Evolutionary conservation across 768 basidiomycete species (phyloP).

Genomic region (Collybia nuda): DNA sequence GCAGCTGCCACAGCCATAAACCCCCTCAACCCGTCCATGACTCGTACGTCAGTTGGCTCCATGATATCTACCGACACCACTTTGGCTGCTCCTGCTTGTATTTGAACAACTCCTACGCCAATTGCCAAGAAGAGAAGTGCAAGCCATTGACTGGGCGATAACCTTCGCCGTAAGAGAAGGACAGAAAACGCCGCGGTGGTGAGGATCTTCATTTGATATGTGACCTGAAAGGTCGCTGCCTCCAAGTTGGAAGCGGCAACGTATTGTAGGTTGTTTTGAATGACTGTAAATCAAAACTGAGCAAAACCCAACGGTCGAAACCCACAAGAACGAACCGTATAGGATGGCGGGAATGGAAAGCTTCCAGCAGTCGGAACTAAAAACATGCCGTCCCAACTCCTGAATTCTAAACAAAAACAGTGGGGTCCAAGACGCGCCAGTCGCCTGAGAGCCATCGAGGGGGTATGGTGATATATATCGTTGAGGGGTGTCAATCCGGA

Average conservation of each 20-base stretch:
- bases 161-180: slow-evolving; percentile 71
- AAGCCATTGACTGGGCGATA: slow-evolving; percentile 78
- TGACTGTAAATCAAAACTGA: slow-evolving; percentile 41
- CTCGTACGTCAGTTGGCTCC: slow-evolving; percentile 34
- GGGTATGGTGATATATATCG: slow-evolving; percentile 9
- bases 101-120: slow-evolving; percentile 88
- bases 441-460: slow-evolving; percentile 27
- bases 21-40: slow-evolving; percentile 82
- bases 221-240: slow-evolving; percentile 95
- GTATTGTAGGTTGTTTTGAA: slow-evolving; percentile 96
- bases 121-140: slow-evolving; percentile 82
- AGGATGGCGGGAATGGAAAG: slow-evolving; percentile 95
- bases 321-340: slow-evolving; percentile 52
- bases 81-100: slow-evolving; percentile 53
- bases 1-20: slow-evolving; percentile 89
- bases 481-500: slow-evolving; percentile 45
- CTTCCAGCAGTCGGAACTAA: slow-evolving; percentile 95
- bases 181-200: slow-evolving; percentile 92
- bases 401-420: slow-evolving; percentile 34
- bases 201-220: slow-evolving; percentile 96
- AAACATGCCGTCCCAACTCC: slow-evolving; percentile 65
- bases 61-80: slow-evolving; percentile 13
- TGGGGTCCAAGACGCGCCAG: slow-evolving; percentile 8
- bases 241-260: slow-evolving; percentile 92
- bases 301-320: no score